These are phyloP conservation scores for Cytospora chrysosperma DNA, from an alignment of 2,329 filamentous ascomycete species.

Conservation along the genomic window DNA sequence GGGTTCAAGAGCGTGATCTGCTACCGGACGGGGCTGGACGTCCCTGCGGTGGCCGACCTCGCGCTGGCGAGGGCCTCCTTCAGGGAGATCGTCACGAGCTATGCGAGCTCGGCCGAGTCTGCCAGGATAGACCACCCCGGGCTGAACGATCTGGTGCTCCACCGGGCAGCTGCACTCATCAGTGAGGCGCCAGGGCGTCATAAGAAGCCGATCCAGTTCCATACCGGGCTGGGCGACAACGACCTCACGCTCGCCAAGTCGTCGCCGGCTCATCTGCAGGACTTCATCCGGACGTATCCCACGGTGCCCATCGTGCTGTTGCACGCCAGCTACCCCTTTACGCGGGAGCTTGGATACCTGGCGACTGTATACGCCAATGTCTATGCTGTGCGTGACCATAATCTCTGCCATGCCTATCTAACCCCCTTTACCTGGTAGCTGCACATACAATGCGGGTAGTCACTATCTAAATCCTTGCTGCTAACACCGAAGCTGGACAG, in stretches of 20 bases:
- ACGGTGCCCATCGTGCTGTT: conserved; percentile 73
- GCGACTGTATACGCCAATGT: conserved; percentile 76
- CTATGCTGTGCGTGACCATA: conserved; percentile 49
- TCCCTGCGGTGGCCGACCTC: conserved; percentile 47
- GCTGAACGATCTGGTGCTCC: conserved; percentile 70
- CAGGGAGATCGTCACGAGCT: conserved; percentile 34
- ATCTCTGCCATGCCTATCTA: no score
- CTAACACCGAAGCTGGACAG: not conserved
- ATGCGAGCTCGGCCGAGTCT: conserved; percentile 36
- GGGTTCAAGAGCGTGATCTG: conserved; percentile 84
- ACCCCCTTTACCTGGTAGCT: not conserved
- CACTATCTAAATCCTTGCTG: not conserved
- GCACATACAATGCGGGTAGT: not conserved
- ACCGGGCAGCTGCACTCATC: conserved; percentile 61
- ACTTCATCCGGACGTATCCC: conserved; percentile 68
- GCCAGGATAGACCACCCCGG: conserved; percentile 60
- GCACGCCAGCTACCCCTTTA: conserved; percentile 80
- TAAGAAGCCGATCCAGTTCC: conserved; percentile 78
- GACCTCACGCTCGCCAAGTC: conserved; percentile 69
- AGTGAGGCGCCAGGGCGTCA: conserved; percentile 40
- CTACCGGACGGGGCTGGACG: conserved; percentile 71
- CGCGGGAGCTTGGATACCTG: conserved; percentile 74
- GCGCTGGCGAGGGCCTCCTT: conserved; percentile 43
- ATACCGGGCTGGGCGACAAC: conserved; percentile 79
- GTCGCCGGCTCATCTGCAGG: conserved; percentile 74